phyloP scores from a whole-genome alignment of 1,284 basidiomycete species.

The Ceratobasidium sp. region DNA sequence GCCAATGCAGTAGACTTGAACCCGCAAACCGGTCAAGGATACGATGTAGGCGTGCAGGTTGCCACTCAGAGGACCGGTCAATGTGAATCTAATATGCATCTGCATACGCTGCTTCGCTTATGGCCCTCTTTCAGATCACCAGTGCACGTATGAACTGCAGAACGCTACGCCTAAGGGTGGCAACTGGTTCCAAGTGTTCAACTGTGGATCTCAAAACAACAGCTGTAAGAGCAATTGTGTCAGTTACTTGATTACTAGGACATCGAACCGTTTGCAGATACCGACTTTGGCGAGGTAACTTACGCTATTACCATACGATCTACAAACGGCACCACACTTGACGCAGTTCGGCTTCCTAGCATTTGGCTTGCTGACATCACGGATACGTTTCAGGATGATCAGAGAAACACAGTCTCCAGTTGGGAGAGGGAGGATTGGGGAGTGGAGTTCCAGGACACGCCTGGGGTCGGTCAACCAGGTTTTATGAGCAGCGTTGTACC shows the following conservation, averaged over 20 bases:
- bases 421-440: no score
- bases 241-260: no score
- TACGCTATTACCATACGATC: conserved; percentile 6
- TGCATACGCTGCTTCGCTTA: neutral
- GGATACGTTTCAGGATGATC: neutral
- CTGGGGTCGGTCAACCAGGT: no score
- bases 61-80: neutral
- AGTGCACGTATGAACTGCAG: neutral
- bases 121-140: neutral
- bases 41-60: neutral
- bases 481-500: neutral
- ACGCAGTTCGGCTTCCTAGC: neutral
- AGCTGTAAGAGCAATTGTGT: neutral
- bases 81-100: neutral
- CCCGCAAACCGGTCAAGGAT: neutral
- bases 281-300: neutral
- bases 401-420: no score
- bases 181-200: conserved; percentile 28
- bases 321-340: conserved; percentile 8
- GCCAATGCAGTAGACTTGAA: neutral
- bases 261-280: neutral
- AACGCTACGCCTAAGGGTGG: neutral
- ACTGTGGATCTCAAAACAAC: neutral
- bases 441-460: no score
- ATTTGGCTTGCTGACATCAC: conserved; percentile 18